Percentiles rank a stretch among this genome's conserved stretches.
Evolutionary conservation across 164 flowering plant species (phyloP).

Genomic region (Vitis rotundifolia): DNA sequence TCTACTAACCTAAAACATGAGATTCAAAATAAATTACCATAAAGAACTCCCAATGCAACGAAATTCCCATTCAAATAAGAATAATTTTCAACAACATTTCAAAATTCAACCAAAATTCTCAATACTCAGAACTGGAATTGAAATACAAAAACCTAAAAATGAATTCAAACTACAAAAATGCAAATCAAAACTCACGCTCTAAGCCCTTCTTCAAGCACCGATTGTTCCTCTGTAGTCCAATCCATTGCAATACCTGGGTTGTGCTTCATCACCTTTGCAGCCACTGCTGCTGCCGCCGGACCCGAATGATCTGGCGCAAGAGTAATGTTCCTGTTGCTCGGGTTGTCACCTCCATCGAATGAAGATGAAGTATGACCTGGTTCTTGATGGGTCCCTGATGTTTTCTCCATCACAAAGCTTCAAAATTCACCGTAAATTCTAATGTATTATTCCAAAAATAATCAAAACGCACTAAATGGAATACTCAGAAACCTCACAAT

Average conservation of each 20-base stretch:
- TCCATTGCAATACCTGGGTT: conserved; percentile 56
- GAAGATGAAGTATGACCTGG: conserved; percentile 23
- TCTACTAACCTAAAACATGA: no score
- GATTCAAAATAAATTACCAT: no score
- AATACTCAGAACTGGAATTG: background rate
- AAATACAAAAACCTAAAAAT: background rate
- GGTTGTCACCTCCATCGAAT: conserved; percentile 29
- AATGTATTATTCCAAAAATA: background rate
- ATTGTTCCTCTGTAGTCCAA: conserved; percentile 63
- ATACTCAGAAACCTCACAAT: conserved; percentile 6
- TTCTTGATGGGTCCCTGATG: conserved; percentile 49
- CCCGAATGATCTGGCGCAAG: conserved; percentile 24
- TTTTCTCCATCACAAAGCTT: conserved; percentile 43
- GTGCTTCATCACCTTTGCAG: conserved; percentile 41
- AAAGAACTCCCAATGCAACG: background rate
- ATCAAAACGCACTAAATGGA: conserved; percentile 1
- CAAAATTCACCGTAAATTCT: background rate
- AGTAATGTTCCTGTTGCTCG: conserved; percentile 24
- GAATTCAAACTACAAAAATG: background rate
- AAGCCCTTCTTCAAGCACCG: conserved; percentile 52
- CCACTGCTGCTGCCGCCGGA: conserved; percentile 24
- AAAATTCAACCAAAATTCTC: no score
- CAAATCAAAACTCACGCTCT: conserved; percentile 32
- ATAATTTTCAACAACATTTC: background rate
- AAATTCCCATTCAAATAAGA: background rate